Evolutionary conservation across 768 basidiomycete species (phyloP), one percentile per base, ranked within the genome.

Genomic region (Lactarius psammicola): DNA sequence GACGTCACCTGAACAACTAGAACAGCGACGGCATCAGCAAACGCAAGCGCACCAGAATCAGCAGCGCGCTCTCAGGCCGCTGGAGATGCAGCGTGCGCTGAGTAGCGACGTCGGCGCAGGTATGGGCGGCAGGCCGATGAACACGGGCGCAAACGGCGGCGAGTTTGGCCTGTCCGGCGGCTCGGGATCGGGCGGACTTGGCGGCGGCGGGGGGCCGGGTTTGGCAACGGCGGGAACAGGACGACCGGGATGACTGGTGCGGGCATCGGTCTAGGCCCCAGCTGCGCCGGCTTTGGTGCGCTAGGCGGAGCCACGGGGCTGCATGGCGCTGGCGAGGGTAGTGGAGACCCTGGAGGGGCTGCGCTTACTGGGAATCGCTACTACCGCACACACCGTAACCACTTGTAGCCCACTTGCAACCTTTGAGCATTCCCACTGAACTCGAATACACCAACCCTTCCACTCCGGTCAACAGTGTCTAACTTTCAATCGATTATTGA

Each of bases 51-150:
- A 59, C 26, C 56, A 64, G 38, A 58, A 59, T 42, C 62, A n/a
- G n/a, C n/a, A n/a, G n/a, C n/a, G n/a, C n/a, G n/a, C n/a, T n/a
- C n/a, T n/a, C n/a, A n/a, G n/a, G n/a, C n/a, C n/a, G n/a, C n/a
- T n/a, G n/a, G n/a, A n/a, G n/a, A n/a, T 59, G 2, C 68, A 64
- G 49, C 67, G 57, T 26, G 65, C 11, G 17, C 44, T 67, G 6
- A 10, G 56, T 60, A 65, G 60, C 17, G 64, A 67, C 20, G 62
- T 62, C 18, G 62, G 58, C 2, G 42, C 26, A 3, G 54, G 56
- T 34, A 40, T 65, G 28, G 56, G 60, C 53, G 59, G 64, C 46
- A 60, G 33, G 30, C 49, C 55, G 10, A 60, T 60, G 56, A 67
- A 56, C 59, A 59, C 55, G n/a, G 28, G 65, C 26, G 30, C 15